These are phyloP conservation scores for Penicillium sp. DNA, from an alignment of 2,329 filamentous ascomycete genomes.

Conservation along the genomic window DNA sequence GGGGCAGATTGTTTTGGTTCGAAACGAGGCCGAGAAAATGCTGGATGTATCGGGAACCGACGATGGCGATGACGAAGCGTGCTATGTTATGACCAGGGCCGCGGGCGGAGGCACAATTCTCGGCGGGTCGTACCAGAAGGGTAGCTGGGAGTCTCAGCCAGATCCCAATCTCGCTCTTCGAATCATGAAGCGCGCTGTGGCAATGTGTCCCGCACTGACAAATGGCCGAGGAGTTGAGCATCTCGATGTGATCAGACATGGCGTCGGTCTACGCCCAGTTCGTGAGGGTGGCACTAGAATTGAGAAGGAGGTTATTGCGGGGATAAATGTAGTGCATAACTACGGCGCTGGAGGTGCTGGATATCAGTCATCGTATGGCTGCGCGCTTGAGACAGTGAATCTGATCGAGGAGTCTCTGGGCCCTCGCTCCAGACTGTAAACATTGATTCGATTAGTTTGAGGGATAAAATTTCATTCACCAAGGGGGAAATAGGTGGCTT, in stretches of 20 bases:
- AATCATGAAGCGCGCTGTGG: constrained; percentile 71
- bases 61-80: constrained; percentile 68
- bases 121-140: constrained; percentile 76
- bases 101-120: constrained; percentile 73
- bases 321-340: constrained; percentile 49
- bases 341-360: constrained; percentile 51
- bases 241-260: constrained; percentile 73
- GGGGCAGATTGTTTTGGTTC: constrained; percentile 78
- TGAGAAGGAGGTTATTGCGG: constrained; percentile 66
- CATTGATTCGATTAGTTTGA: not conserved
- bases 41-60: constrained; percentile 68
- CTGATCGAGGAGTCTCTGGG: not conserved
- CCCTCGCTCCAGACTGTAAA: not conserved
- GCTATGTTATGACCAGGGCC: constrained; percentile 81
- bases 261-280: constrained; percentile 74
- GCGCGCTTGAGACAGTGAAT: constrained; percentile 61
- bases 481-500: too few relatives aligned
- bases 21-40: constrained; percentile 74
- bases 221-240: constrained; percentile 63
- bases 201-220: constrained; percentile 30
- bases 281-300: constrained; percentile 71
- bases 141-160: constrained; percentile 73
- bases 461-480: not conserved
- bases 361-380: constrained; percentile 66
- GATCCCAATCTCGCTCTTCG: constrained; percentile 73